phyloP scores from a whole-genome alignment of 176 grass and related monocot genomes.

The Musa beccarii region DNA sequence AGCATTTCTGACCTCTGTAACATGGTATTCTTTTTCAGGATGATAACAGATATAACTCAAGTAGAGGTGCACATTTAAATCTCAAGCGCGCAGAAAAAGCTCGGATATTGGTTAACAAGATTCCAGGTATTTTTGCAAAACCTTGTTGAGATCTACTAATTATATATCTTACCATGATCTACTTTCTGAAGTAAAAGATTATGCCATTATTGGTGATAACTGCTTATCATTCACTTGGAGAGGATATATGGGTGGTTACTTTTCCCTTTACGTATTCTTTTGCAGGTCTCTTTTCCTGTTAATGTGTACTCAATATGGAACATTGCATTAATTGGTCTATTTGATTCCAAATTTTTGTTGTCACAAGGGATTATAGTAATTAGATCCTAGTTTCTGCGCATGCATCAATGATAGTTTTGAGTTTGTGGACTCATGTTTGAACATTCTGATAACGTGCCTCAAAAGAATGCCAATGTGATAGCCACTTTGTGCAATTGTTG shows the following conservation, averaged over 20 bases:
- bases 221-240: not conserved
- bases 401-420: too few species aligned
- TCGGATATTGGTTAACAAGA: conserved; percentile 82
- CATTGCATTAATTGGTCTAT: too few species aligned
- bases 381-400: too few species aligned
- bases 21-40: conserved; percentile 39
- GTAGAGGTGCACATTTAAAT: conserved; percentile 90
- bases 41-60: conserved; percentile 91
- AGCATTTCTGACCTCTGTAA: not conserved
- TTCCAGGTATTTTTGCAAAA: conserved; percentile 54
- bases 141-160: not conserved
- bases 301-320: too few species aligned
- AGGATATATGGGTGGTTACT: not conserved
- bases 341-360: too few species aligned
- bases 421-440: too few species aligned
- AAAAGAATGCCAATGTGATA: not conserved
- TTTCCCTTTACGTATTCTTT: not conserved
- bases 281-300: too few species aligned
- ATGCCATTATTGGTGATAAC: not conserved
- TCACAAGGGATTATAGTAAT: not conserved
- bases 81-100: conserved; percentile 93
- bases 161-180: not conserved
- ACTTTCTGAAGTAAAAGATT: not conserved
- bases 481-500: not conserved
- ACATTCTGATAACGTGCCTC: not conserved